Base-by-base conservation (phyloP, 2,329 filamentous ascomycete species). In the Knufia petricola region DNA sequence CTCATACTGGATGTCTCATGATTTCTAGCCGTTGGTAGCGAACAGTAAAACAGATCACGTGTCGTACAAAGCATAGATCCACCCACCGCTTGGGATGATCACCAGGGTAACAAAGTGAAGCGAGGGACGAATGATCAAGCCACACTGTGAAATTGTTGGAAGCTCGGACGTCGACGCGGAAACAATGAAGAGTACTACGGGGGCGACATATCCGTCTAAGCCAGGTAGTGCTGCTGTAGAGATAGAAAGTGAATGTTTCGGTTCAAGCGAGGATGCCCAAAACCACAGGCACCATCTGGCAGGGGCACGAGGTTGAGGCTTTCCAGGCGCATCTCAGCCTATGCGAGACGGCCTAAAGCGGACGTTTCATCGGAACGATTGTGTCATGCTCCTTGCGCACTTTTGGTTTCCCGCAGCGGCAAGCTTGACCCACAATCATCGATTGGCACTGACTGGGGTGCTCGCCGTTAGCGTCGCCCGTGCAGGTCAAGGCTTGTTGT, bases 281-380 rank as follows among this genome's bases (percentile, higher is more conserved):
- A n/a, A n/a, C n/a, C n/a, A n/a, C n/a, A 36, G 15, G 9, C 32
- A 41, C 20, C 13, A 40, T 20, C 21, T 41, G 39, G 13, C 17
- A 26, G 39, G 39, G 39, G 13, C 13, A 23, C n/a, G 26, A 26
- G 39, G 39, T 41, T 41, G 21, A 23, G 26, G 39, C 39, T 24
- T 40, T 21, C n/a, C 41, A 31, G 41, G 26, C 23, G 26, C 24
- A 31, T 19, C 19, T 13, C 28, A 13, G 41, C 4, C 26, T 28
- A 28, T 15, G 15, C 20, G 20, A 9, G 12, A 31, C 17, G 41
- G 12, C 28, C 26, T 4, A 44, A 44, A 34, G 28, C 28, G 41
- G 41, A 31, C 20, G 41, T 44, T 44, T 44, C 19, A 34, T 42
- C 6, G 32, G 32, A n/a, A n/a, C n/a, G 32, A 36, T 36, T 36